Evolutionary conservation across 192 early-diverging fungal species (phyloP).

Genomic region (Irineochytrium annulatum): DNA sequence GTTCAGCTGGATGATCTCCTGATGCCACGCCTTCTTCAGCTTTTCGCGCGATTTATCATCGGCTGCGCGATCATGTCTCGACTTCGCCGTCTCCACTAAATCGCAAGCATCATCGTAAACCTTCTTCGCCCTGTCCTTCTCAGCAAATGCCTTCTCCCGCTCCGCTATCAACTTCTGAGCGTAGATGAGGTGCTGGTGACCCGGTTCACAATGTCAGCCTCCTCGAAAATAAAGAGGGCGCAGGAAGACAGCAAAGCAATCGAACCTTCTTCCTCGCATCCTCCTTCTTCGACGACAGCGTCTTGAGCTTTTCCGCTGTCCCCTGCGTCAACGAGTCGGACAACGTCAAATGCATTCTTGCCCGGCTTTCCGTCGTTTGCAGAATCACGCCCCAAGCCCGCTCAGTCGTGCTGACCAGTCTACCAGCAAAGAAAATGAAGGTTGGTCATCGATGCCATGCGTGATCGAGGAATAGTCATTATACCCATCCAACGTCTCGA

Average conservation of each 20-base stretch:
- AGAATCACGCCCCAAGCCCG: slow-evolving; percentile 60
- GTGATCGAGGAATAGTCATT: too few species aligned
- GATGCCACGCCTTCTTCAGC: slow-evolving; percentile 35
- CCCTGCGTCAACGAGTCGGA: slow-evolving; percentile 48
- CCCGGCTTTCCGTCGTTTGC: slow-evolving; percentile 48
- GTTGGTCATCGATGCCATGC: background rate
- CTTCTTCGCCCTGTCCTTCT: slow-evolving; percentile 59
- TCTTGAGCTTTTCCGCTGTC: slow-evolving; percentile 56
- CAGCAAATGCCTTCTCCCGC: slow-evolving; percentile 55
- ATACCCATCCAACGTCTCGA: background rate
- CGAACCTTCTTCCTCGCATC: slow-evolving; percentile 67
- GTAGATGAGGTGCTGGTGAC: slow-evolving; percentile 59
- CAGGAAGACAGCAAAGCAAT: background rate
- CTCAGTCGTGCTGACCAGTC: slow-evolving; percentile 43
- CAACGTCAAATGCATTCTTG: slow-evolving; percentile 43
- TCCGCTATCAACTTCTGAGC: slow-evolving; percentile 54
- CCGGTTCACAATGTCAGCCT: background rate
- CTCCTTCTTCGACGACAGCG: slow-evolving; percentile 52
- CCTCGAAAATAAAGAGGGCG: background rate
- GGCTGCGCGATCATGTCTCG: slow-evolving; percentile 49
- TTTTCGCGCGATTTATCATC: slow-evolving; percentile 62
- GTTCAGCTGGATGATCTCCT: slow-evolving; percentile 66
- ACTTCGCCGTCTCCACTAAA: slow-evolving; percentile 55
- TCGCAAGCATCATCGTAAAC: slow-evolving; percentile 65
- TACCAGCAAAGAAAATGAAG: background rate